Base-by-base conservation (phyloP, 352 stramenopile species). In the Phytophthora macrochlamydospora region DNA sequence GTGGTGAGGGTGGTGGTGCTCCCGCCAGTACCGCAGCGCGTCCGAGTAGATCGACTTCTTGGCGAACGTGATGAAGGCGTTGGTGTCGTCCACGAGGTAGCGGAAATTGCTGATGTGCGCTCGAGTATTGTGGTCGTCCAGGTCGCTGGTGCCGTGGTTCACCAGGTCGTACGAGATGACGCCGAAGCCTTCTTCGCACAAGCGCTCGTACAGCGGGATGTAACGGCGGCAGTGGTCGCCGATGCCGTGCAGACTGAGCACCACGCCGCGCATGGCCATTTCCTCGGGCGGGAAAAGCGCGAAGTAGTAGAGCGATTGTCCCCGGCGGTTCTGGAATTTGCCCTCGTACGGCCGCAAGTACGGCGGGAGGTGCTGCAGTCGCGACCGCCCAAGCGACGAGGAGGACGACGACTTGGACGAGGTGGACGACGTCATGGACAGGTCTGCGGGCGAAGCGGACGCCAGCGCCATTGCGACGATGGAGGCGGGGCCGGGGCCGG, bases 91-190 rank as follows among this genome's bases (percentile, higher is more conserved):
- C 35, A 78, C 66, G 13, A 78, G 60, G 48, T 71, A 62, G 4
- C 46, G 61, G 54, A 80, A 80, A 29, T 73, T 65, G 33, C 52
- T 40, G 7, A 75, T 67, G 45, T 80, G 69, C 4, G 67, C 68
- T 14, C 69, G 65, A 18, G 61, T 69, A 2, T 75, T 70, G 44
- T 75, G 55, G 4, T 49, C 8, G 57, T 76, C 72, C 18, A 40
- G 69, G 55, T 87, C 74, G 55, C 79, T 89, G 35, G 42, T 44
- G 7, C 79, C 79, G 66, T 89, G 79, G 64, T 74, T 71, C 14
- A 87, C 31, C 43, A 85, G 59, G 65, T 89, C 80, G 60, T 85
- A 84, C 12, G 80, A 64, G 32, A 86, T 56, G n/a, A 87, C 78
- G 12, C 70, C 80, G 13, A 87, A 87, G 28, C 73, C 69, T 42